Evolutionary conservation across 1,284 basidiomycete genomes (phyloP).

Genomic region (Thecaphora thlaspeos): DNA sequence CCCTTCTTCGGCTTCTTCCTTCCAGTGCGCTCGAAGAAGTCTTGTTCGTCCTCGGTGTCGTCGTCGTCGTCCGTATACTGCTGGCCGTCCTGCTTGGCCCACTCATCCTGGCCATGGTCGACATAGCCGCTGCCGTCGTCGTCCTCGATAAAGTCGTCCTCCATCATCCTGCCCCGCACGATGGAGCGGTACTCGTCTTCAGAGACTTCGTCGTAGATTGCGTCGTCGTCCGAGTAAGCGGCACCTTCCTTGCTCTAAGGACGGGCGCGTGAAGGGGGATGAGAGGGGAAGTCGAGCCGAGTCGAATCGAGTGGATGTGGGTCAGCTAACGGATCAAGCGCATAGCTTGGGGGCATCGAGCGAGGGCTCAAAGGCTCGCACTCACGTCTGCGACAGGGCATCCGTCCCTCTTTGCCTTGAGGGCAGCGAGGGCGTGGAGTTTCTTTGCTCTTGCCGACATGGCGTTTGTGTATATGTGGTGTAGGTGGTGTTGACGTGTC

Average conservation of each 20-base stretch:
- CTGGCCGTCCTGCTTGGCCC: conserved; percentile 59
- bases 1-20: conserved; percentile 51
- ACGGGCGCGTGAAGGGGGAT: too few species aligned
- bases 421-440: conserved; percentile 50
- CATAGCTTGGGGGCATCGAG: not conserved
- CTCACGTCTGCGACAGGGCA: not conserved
- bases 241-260: too few species aligned
- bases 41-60: conserved; percentile 54
- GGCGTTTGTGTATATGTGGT: not conserved
- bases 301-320: too few species aligned
- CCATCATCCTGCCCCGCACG: conserved; percentile 78
- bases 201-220: conserved; percentile 85
- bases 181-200: conserved; percentile 87
- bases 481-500: not conserved
- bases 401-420: conserved; percentile 51
- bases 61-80: conserved; percentile 58
- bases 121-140: conserved; percentile 90
- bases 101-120: conserved; percentile 95
- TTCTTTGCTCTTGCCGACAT: conserved; percentile 44
- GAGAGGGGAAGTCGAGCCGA: too few species aligned
- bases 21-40: conserved; percentile 55
- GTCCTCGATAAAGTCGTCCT: conserved; percentile 87
- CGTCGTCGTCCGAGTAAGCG: conserved; percentile 58
- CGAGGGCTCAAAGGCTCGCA: not conserved
- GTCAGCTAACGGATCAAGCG: too few species aligned